phyloP scores from a whole-genome alignment of 441 rosid species.

The Viola pubescens region DNA sequence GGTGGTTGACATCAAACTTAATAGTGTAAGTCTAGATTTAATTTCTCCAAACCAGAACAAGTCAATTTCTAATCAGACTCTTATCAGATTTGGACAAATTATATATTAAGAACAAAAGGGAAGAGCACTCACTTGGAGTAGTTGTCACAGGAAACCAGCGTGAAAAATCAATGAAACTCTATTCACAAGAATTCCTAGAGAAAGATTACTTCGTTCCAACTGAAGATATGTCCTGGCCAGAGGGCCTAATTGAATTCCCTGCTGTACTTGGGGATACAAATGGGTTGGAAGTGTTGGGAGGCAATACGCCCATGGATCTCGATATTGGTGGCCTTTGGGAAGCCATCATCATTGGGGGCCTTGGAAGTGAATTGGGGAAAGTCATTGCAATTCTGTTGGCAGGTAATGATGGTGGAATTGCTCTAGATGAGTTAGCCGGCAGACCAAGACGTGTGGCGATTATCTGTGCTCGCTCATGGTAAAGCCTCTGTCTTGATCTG shows the following conservation, averaged over 20 bases:
- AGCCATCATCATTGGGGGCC: constrained; percentile 59
- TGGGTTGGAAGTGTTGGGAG: constrained; percentile 36
- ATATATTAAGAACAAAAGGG: neutral
- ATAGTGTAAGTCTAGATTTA: too few species aligned
- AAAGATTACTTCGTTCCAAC: constrained; percentile 31
- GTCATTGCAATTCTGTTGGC: constrained; percentile 62
- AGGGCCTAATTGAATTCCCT: constrained; percentile 47
- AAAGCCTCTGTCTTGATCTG: constrained; percentile 75
- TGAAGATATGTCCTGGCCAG: constrained; percentile 43
- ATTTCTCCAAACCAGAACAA: too few species aligned
- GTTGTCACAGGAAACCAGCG: constrained; percentile 9
- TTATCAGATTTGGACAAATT: too few species aligned
- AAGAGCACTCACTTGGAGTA: constrained; percentile 24
- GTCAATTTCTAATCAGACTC: too few species aligned
- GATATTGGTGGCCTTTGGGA: constrained; percentile 63
- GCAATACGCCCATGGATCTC: constrained; percentile 44
- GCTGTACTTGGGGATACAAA: constrained; percentile 38
- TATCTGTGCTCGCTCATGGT: constrained; percentile 86
- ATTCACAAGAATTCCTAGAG: constrained; percentile 18
- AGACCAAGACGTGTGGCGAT: constrained; percentile 79
- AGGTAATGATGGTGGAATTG: constrained; percentile 45
- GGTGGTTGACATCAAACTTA: too few species aligned
- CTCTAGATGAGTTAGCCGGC: constrained; percentile 59
- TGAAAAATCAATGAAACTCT: constrained; percentile 14
- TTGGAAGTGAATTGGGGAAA: constrained; percentile 46